Evolutionary conservation across 2,329 filamentous ascomycete genomes (phyloP), one percentile per base, ranked within the genome.

Genomic region (Pezizomycotina sp.): DNA sequence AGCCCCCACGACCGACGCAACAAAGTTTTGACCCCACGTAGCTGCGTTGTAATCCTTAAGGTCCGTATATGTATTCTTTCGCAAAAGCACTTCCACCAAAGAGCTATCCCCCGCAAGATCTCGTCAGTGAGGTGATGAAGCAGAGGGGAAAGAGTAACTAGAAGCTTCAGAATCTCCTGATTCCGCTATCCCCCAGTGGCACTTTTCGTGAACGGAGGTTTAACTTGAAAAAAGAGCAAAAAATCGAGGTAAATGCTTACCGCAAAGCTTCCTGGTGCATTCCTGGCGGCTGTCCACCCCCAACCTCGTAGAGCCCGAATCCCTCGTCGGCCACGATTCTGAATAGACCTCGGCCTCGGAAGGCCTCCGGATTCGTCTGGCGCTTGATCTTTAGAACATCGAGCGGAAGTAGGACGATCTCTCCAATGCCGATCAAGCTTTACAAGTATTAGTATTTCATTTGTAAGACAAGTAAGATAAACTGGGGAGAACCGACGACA

Each of bases 381-480:
- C 89, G 76, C 71, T 98, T 98, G 65, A 98, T 98, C 71, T 98
- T 98, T 47, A 98, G 71, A 24, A 98, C 86, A 52, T 98, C 89
- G 43, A 98, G 72, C 26, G 89, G 89, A 25, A 98, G 71, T 19
- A 98, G 71, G 41, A 98, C 71, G 48, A 98, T 92, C 64, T 98
- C 89, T 55, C 89, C 89, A 52, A 98, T 92, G 53, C 89, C 89
- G 55, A 98, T 91, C 54, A 98, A 56, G 62, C 80, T 86, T 46
- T 15, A 40, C 28, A 42, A 38, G 22, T 13, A 24, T 42, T 48
- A 27, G 51, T 39, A 21, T 14, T 4, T 9, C 4, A 7, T 4
- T 13, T 12, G 15, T 13, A n/a, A 20, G 25, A 18, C 2, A 9
- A 13, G 13, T 31, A 7, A 38, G 29, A 24, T 4, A 16, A 13